These are phyloP conservation scores for Claviceps arundinis DNA, from an alignment of 2,329 filamentous ascomycete genomes.

Conservation along the genomic window DNA sequence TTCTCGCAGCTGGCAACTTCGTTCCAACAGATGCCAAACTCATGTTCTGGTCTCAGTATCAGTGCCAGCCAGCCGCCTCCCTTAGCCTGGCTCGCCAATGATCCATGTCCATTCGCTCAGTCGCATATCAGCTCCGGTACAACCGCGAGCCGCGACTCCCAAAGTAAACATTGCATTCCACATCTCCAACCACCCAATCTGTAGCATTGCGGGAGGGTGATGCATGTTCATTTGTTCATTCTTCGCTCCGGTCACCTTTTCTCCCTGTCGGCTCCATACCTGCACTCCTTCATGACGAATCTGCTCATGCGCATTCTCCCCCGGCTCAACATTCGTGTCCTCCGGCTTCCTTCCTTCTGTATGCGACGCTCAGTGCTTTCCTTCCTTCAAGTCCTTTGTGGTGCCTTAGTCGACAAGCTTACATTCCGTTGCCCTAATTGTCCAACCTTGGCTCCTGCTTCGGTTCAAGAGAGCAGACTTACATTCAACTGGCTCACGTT, in stretches of 20 bases:
- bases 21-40: constrained; percentile 7
- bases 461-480: background rate
- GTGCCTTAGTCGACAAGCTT: background rate
- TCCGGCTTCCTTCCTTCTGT: background rate
- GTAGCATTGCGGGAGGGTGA: background rate
- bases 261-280: constrained; percentile 1
- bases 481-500: constrained; percentile 1
- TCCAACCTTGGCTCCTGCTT: constrained; percentile 1
- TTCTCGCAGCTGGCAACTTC: constrained; percentile 5
- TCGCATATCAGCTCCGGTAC: constrained; percentile 1
- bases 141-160: constrained; percentile 7
- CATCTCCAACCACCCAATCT: background rate
- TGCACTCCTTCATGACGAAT: background rate
- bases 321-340: background rate
- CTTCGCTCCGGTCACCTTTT: constrained; percentile 3
- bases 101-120: background rate
- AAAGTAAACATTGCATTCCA: constrained; percentile 12
- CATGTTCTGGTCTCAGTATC: constrained; percentile 8
- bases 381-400: background rate
- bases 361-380: background rate
- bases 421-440: background rate
- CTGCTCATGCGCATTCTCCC: background rate
- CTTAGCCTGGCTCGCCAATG: constrained; percentile 4
- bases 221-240: constrained; percentile 2
- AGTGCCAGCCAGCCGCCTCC: constrained; percentile 6